Base-by-base conservation (phyloP, 192 early-diverging fungal genomes). In the Podila minutissima region DNA sequence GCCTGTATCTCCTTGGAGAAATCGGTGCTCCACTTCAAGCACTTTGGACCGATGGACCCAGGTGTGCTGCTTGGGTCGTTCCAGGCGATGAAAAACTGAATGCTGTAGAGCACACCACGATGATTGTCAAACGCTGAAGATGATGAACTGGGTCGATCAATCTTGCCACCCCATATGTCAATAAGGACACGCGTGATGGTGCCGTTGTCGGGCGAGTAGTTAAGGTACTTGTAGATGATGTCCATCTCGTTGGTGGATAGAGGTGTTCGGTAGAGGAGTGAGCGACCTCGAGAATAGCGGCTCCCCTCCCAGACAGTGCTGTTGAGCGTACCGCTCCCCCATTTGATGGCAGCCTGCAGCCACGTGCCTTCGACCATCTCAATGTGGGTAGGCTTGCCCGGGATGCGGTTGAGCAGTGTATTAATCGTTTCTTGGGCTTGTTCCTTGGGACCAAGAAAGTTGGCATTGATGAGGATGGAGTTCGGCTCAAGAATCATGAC, bases 101-200 rank as follows among this genome's bases (percentile, higher is more conserved):
- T 63, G 5, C 59, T 17, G 32, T 62, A 72, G 5, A 63, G 29
- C 20, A 22, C 33, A 33, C 59, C 32, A 15, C 64, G 64, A 49
- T 79, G 76, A 20, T 50, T 48, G 41, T 66, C 64, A 49, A 66
- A 64, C 31, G 55, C 62, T 0, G 35, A 35, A 11, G 70, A 57
- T 11, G 63, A 38, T 26, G 49, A 60, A n/a, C 35, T 55, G 28
- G 59, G 51, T 29, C 49, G 6, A 46, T 50, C 51, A 60, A 64
- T 15, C 48, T 65, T 66, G 32, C 60, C 58, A 57, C 38, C 72
- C 58, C 64, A 66, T 20, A 74, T 33, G 35, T 74, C 72, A 50
- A 74, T 66, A 17, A 66, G 49, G 33, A 74, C 38, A 28, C 59
- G 51, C 1, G 53, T 53, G n/a, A 2, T 31, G 3, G 38, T 29